Base-by-base conservation (phyloP, 108 stramenopile species). In the Parmales sp. region DNA sequence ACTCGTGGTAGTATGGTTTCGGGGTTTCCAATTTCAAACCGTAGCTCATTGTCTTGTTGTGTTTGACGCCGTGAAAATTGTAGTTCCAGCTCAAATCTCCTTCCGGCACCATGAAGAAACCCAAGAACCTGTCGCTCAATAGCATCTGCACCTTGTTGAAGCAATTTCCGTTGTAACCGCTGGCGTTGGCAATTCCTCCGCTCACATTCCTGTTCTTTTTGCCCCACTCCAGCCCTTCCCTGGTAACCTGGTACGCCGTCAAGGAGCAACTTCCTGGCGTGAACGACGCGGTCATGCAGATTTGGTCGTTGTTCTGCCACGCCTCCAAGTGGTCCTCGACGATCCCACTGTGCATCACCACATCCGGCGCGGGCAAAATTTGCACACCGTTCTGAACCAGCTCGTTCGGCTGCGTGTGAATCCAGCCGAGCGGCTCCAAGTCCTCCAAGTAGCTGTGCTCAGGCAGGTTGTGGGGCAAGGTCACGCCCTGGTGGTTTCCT, bases 91-190 rank as follows among this genome's bases (percentile, higher is more conserved):
- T 87, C 23, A 93, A 72, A 34, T 89, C 92, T 39, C 87, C 87
- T 46, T 87, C 82, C 8, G 98, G 96, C 4, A 98, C 94, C 89
- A 99, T 82, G 75, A 98, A 98, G 80, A 95, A 95, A 0, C 98
- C 98, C 50, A 92, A 83, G 90, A 97, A 97, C 16, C 95, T 84
- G 77, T 99, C 96, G 69, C 88, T 90, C 20, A 99, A 75, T 8
- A 97, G 80, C 93, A 99, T 95, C 76, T 99, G 98, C 23, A 96
- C 96, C 80, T 95, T 94, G 72, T 95, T 94, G 73, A 95, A 99
- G 78, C 92, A 93, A 64, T 74, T 86, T 1, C 94, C 89, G 8
- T 90, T 81, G 72, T 97, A 98, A 18, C 93, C 91, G 74, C 91
- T 84, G 0, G 89, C 85, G 78, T 90, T 90, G 0, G 90, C 88